Conservation (phyloP, 805 yeast genomes). For the Saturnispora galanensis region DNA sequence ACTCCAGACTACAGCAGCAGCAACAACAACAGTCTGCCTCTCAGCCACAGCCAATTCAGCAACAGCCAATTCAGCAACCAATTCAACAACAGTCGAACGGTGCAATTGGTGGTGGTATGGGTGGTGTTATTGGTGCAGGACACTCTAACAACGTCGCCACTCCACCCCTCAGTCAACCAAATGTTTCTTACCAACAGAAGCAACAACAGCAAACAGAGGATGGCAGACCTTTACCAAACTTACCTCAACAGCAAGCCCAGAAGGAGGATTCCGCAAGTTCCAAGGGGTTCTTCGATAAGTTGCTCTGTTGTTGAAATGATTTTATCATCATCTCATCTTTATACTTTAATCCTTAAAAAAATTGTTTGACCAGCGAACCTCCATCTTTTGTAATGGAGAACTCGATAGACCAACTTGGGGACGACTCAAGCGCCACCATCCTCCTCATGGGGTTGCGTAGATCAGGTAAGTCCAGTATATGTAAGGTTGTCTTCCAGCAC, state of each 20-base stretch:
- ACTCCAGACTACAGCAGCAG: conserved; percentile 24
- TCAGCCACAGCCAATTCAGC: conserved; percentile 8
- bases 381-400: too few relatives aligned
- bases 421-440: conserved; percentile 67
- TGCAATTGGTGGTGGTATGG: conserved; percentile 14
- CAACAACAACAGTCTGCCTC: conserved; percentile 9
- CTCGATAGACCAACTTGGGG: conserved; percentile 17
- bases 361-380: neutral
- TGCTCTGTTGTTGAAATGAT: conserved; percentile 12
- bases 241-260: conserved; percentile 25
- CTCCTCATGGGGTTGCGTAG: conserved; percentile 80
- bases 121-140: conserved; percentile 12
- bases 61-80: conserved; percentile 9
- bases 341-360: neutral
- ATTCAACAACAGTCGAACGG: neutral
- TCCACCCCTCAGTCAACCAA: neutral
- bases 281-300: conserved; percentile 22
- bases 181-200: conserved; percentile 5
- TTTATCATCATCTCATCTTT: neutral
- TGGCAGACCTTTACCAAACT: conserved; percentile 28
- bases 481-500: conserved; percentile 91
- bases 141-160: conserved; percentile 4
- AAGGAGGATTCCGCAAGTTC: conserved; percentile 14
- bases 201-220: conserved; percentile 13
- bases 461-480: conserved; percentile 90